Evolutionary conservation across 129 eudicot genomes (phyloP), one percentile per base, ranked within the genome.

Genomic region (Flaveria ramosissima): DNA sequence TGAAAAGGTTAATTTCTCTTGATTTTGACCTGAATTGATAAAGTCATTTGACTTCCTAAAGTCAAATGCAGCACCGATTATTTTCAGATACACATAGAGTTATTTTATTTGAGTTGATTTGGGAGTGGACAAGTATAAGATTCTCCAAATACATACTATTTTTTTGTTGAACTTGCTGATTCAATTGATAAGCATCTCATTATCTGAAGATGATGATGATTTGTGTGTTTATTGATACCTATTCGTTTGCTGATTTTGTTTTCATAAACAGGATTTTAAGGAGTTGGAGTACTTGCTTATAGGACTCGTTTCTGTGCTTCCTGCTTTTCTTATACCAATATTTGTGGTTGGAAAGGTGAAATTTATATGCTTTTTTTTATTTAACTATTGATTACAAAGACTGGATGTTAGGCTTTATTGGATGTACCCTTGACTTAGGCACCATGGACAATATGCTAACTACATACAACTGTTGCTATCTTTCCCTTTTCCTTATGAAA

Each of bases 271-370:
- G 98, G 83, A 81, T 77, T 93, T 93, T 71, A 88, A 84, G 69
- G 98, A 93, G 84, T 78, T 85, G 89, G 98, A 93, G 80, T 93
- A 93, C 88, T 84, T 93, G 69, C 56, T 91, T 63, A 72, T 91
- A 78, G 98, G 93, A 48, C 86, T 91, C 7, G 80, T 91, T 83
- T 91, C 97, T 2, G 96, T 84, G 73, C 85, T 89, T 51, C 97
- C 98, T 24, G 96, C 98, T 43, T 88, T 93, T 72, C 42, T 88
- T 42, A 76, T 90, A 75, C 98, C 98, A 7, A 36, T 93, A 68
- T 20, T 93, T 66, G 62, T 89, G 67, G 89, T 85, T 71, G 96
- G 97, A 77, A 83, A 90, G 97, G 98, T 93, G 56, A 86, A 21
- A 55, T 57, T 63, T 61, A 66, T 39, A 53, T 57, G 17, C 51